Base-by-base conservation (phyloP, 192 early-diverging fungal genomes). In the Chytriomyces hyalinus region DNA sequence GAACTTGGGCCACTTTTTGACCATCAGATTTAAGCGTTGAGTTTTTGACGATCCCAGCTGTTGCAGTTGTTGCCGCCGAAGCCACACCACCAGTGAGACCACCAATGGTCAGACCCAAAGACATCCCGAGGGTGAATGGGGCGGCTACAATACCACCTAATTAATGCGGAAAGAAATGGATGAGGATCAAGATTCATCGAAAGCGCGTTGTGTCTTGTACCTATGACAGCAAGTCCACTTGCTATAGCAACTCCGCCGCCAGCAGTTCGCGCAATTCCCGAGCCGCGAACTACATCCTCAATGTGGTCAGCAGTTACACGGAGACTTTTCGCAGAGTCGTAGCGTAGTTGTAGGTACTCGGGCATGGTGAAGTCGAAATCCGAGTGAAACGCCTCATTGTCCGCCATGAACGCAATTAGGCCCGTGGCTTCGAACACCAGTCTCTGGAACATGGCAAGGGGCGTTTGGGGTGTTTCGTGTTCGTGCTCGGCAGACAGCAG, bases 41-140 rank as follows among this genome's bases (percentile, higher is more conserved):
- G 26, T 17, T 28, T 28, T 64, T 64, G 62, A 64, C 62, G 10
- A 64, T 17, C n/a, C 10, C 62, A 11, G 62, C 62, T 11, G 62
- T 24, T 2, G 26, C 62, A 24, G 15, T 64, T 10, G 62, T 64
- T 11, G 62, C 62, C 11, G 62, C 62, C 1, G 62, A 64, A 11
- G 62, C 62, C n/a, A 64, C 62, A 4, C 62, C 62, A 24, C 62
- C 62, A 28, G n/a, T 28, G 62, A 64, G 62, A 24, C 62, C 62
- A 3, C 62, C 62, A 28, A 64, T 64, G n/a, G 62, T 64, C n/a
- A 64, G 26, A 11, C 62, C 62, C 10, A 64, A 26, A 17, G 62
- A 64, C n/a, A 64, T 15, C 10, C 62, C n/a, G n/a, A 17, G 11
- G 11, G 26, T 24, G 62, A 64, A 64, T 64, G n/a, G n/a, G 10